Evolutionary conservation across 768 basidiomycete genomes (phyloP).

Genomic region (Xerocomellus amylosporus): DNA sequence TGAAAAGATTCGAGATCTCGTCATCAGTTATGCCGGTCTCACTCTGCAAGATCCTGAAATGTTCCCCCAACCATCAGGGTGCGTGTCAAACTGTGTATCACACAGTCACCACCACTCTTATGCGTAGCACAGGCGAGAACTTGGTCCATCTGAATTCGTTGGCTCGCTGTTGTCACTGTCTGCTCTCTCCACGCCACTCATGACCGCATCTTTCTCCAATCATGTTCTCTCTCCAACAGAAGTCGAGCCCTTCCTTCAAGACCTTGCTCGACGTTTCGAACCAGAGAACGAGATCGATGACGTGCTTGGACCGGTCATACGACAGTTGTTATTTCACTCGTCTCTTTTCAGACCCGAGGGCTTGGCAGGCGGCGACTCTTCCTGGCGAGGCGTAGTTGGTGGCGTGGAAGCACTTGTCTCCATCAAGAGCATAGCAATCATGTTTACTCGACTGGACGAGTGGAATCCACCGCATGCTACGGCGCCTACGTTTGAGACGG

Average conservation of each 20-base stretch:
- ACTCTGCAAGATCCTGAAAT: constrained; percentile 89
- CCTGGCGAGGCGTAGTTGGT: constrained; percentile 83
- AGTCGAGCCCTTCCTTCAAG: constrained; percentile 77
- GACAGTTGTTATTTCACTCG: constrained; percentile 57
- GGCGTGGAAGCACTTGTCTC: constrained; percentile 79
- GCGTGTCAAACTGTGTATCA: constrained; percentile 23
- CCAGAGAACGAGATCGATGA: constrained; percentile 73
- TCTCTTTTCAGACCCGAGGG: constrained; percentile 67
- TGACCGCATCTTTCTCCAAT: constrained; percentile 44
- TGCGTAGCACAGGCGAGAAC: constrained; percentile 47
- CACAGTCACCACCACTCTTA: neutral
- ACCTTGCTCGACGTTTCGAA: constrained; percentile 78
- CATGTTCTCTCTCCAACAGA: constrained; percentile 62
- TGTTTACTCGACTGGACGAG: constrained; percentile 72
- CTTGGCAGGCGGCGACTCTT: constrained; percentile 65
- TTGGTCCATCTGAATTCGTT: constrained; percentile 82
- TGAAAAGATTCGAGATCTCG: constrained; percentile 74
- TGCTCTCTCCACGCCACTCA: constrained; percentile 63
- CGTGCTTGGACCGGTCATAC: constrained; percentile 75
- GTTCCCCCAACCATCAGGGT: constrained; percentile 89
- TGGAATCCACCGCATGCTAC: constrained; percentile 67
- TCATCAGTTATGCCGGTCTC: constrained; percentile 87
- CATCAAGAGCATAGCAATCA: constrained; percentile 77
- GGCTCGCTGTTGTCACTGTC: constrained; percentile 74
- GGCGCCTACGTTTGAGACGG: constrained; percentile 58